Base-by-base conservation (phyloP, 129 eudicot species). In the Helianthus tuberosus region DNA sequence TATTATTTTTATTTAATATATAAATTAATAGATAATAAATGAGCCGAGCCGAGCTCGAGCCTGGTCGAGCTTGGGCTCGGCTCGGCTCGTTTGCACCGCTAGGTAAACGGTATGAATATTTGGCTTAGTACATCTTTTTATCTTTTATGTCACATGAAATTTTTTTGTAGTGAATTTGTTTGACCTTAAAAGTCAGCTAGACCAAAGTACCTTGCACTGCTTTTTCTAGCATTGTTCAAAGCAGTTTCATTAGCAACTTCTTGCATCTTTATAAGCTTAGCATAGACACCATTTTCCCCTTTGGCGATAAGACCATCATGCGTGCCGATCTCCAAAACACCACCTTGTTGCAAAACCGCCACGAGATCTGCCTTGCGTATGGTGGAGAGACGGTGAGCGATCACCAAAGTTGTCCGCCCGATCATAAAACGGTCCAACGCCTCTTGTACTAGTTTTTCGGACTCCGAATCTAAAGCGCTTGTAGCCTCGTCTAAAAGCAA, bases 371-470 rank as follows among this genome's bases (percentile, higher is more conserved):
- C 96, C 88, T 95, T 95, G 23, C 90, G 81, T 65, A 95, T 95
- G 70, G 99, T 95, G 76, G 99, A 95, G 67, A 95, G 95, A 17
- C 99, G 89, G 79, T 95, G 99, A 35, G 99, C 99, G 41, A 95
- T 91, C 16, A 95, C 97, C 9, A 95, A 88, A 68, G 99, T 95
- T 8, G 99, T 95, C 76, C 99, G 69, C 51, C 97, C 99, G 32
- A 91, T 95, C 99, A 91, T 91, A 83, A 95, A 91, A 27, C 97
- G 79, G 53, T 95, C 97, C 25, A 95, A 83, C 0, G 99, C 99
- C 72, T 95, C 99, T 81, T 95, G 99, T 60, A 95, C 99, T 20
- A 95, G 84, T 76, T 89, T 95, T 49, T 95, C 99, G 0, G 99
- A 95, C 73, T 95, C 99, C 5, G 99, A 88, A 68, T 95, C 99